Conservation (phyloP, 139 green algal species). For the Astrephomene gubernaculifera region DNA sequence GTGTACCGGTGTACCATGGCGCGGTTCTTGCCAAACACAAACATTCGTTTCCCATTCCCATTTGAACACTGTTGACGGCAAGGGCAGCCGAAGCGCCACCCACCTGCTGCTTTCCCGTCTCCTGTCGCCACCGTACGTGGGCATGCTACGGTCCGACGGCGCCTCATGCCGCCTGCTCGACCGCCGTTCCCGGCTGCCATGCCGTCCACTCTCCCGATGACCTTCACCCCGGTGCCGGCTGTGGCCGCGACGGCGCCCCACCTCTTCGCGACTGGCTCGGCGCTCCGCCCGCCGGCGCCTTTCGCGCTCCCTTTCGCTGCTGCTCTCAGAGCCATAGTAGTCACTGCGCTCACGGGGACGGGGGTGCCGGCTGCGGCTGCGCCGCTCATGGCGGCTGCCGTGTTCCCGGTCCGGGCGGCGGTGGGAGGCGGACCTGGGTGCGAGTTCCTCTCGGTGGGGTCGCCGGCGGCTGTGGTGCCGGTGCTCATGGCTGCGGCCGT, state of each 20-base stretch:
- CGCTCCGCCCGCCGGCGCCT: slow-evolving; percentile 16
- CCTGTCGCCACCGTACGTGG: background rate
- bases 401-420: background rate
- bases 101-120: slow-evolving; percentile 4
- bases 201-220: background rate
- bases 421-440: background rate
- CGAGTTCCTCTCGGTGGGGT: background rate
- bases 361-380: slow-evolving; percentile 6
- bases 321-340: background rate
- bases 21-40: no score
- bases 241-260: background rate
- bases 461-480: background rate
- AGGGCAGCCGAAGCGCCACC: no score
- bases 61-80: no score
- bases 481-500: background rate
- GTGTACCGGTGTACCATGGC: no score
- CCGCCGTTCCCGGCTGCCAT: background rate
- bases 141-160: background rate
- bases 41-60: background rate
- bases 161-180: background rate
- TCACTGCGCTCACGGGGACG: background rate
- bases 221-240: background rate
- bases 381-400: background rate
- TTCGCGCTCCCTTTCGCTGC: slow-evolving; percentile 22
- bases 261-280: background rate